Percentiles rank a stretch among this genome's conserved stretches.
These are phyloP conservation scores for Nothopassalora personata DNA, from an alignment of 2,329 filamentous ascomycete species.

Conservation along the genomic window DNA sequence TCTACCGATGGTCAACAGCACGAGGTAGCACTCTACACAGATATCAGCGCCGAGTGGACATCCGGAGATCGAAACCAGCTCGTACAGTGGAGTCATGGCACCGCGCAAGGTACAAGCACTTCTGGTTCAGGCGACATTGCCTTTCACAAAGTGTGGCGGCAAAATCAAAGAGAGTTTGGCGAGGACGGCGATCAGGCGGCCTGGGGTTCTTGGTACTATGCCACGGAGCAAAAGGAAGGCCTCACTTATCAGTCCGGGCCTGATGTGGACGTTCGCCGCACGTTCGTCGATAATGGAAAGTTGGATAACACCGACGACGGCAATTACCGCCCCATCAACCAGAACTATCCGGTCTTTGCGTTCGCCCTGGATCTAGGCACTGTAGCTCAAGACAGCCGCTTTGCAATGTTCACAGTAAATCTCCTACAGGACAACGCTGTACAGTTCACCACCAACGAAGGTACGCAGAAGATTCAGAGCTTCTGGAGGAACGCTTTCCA, in stretches of 20 bases:
- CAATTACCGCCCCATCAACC: conserved; percentile 47
- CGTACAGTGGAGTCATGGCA: conserved; percentile 58
- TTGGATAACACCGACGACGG: conserved; percentile 45
- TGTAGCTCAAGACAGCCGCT: conserved; percentile 34
- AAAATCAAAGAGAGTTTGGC: conserved; percentile 44
- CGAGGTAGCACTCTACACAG: conserved; percentile 64
- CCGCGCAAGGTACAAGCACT: conserved; percentile 20
- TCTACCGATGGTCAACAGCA: conserved; percentile 60
- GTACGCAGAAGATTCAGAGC: conserved; percentile 38
- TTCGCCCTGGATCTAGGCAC: conserved; percentile 46
- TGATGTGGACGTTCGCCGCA: conserved; percentile 42
- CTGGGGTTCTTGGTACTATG: conserved; percentile 51
- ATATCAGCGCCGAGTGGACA: conserved; percentile 63
- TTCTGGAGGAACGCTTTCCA: conserved; percentile 48
- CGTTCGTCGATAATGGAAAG: conserved; percentile 42
- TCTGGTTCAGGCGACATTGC: conserved; percentile 37
- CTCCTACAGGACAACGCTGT: conserved; percentile 46
- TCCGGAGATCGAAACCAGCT: conserved; percentile 55
- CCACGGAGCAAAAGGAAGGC: conserved; percentile 39
- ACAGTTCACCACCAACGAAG: conserved; percentile 44
- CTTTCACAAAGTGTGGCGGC: conserved; percentile 55
- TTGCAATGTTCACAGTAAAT: conserved; percentile 47
- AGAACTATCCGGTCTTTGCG: conserved; percentile 50
- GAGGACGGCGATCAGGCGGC: conserved; percentile 46
- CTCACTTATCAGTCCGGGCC: conserved; percentile 46